These are phyloP conservation scores for Aspergillus indologenus DNA, from an alignment of 495 filamentous ascomycete genomes.

Conservation along the genomic window DNA sequence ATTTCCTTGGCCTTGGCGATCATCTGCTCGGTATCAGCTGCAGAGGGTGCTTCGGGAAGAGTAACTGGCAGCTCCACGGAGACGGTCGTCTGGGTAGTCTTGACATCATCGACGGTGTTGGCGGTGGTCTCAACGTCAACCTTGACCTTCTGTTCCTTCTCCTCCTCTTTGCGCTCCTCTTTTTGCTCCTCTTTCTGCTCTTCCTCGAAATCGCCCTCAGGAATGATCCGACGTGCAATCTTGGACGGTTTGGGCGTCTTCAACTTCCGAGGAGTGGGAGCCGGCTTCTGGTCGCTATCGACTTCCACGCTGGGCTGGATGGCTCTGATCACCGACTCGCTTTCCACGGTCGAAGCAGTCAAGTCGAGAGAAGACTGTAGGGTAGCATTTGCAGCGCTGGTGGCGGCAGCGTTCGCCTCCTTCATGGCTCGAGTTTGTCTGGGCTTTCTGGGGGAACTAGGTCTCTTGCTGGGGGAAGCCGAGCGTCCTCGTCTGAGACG, in stretches of 20 bases:
- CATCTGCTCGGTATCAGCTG: slow-evolving; percentile 74
- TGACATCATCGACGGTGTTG: slow-evolving; percentile 52
- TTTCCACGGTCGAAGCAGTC: slow-evolving; percentile 34
- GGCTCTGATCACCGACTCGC: slow-evolving; percentile 25
- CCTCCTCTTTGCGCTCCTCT: slow-evolving; percentile 26
- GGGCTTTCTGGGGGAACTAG: slow-evolving; percentile 69
- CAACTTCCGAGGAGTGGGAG: slow-evolving; percentile 29
- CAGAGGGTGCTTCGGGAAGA: slow-evolving; percentile 64
- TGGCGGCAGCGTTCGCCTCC: slow-evolving; percentile 45
- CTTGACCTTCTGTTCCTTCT: slow-evolving; percentile 55
- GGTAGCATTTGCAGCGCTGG: slow-evolving; percentile 46
- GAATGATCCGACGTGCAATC: slow-evolving; percentile 25
- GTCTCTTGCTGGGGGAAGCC: slow-evolving; percentile 58
- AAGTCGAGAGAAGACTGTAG: slow-evolving; percentile 50
- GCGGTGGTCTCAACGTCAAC: slow-evolving; percentile 44
- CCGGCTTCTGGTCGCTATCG: slow-evolving; percentile 25
- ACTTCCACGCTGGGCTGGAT: slow-evolving; percentile 28
- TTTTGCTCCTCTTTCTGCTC: slow-evolving; percentile 31
- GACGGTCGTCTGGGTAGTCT: slow-evolving; percentile 71
- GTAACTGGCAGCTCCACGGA: slow-evolving; percentile 71
- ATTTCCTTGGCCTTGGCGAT: slow-evolving; percentile 83
- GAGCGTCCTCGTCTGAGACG: slow-evolving; percentile 52
- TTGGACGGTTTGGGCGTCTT: slow-evolving; percentile 33
- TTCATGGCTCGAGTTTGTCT: slow-evolving; percentile 58
- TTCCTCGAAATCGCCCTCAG: slow-evolving; percentile 26